These are phyloP conservation scores for Alternaria arborescens DNA, from an alignment of 2,329 filamentous ascomycete species.

Conservation along the genomic window DNA sequence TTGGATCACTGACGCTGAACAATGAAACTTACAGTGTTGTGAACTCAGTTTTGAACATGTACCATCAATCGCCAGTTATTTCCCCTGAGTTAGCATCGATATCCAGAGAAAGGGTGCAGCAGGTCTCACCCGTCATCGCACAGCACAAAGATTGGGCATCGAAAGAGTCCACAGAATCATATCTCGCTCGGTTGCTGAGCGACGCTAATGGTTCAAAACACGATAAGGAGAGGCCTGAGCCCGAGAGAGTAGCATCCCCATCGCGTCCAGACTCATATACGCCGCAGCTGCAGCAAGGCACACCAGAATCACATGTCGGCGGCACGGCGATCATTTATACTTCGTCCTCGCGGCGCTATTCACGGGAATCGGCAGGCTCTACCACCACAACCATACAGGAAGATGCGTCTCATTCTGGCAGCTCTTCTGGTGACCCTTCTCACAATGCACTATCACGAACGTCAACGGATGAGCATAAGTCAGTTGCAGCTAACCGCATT, in stretches of 20 bases:
- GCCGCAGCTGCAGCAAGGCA: constrained; percentile 32
- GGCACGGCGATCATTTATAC: constrained; percentile 52
- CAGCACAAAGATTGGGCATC: constrained; percentile 63
- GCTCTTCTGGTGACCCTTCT: constrained; percentile 40
- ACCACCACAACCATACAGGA: constrained; percentile 46
- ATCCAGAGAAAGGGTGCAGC: constrained; percentile 53
- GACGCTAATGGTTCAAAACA: constrained; percentile 46
- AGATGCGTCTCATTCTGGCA: constrained; percentile 45
- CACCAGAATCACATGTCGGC: constrained; percentile 33
- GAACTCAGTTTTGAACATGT: constrained; percentile 53
- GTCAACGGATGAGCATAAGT: constrained; percentile 42
- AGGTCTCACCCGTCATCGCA: constrained; percentile 62
- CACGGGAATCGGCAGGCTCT: constrained; percentile 43
- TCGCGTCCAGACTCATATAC: constrained; percentile 28
- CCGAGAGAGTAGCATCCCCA: constrained; percentile 15
- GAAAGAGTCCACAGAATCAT: constrained; percentile 64
- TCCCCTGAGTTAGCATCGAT: constrained; percentile 52
- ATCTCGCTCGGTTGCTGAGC: constrained; percentile 58
- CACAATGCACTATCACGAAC: constrained; percentile 48
- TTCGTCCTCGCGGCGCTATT: constrained; percentile 45
- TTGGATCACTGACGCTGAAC: constrained; percentile 46
- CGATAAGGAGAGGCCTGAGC: constrained; percentile 21
- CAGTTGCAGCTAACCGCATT: constrained; percentile 31
- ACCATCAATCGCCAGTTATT: constrained; percentile 49
- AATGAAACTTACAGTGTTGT: constrained; percentile 56